Base-by-base conservation (phyloP, 495 filamentous ascomycete species). In the Trichoderma orchidacearum region DNA sequence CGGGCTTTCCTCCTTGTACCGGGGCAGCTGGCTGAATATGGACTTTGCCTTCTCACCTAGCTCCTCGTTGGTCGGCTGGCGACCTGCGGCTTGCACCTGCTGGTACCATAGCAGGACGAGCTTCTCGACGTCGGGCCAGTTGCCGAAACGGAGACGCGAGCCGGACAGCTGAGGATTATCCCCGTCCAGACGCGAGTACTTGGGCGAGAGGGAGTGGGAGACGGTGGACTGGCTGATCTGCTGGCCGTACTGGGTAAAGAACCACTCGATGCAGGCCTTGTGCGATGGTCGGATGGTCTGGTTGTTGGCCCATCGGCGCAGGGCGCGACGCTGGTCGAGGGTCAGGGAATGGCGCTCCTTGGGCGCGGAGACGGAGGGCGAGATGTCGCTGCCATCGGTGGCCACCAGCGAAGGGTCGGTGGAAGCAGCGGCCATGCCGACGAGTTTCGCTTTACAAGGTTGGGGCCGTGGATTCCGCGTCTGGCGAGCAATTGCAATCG, bases 61-160 rank as follows among this genome's bases (percentile, higher is more conserved):
- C 59, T 78, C 75, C 32, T 78, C 75, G 58, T 78, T 78, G 50
- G 72, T 72, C 6, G 75, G 75, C 51, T 73, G 69, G 55, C 74
- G 71, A 57, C 75, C 75, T 3, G 60, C 66, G 30, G 63, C 63
- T 31, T 72, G 66, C 32, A 71, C 68, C 55, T 73, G 69, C 58
- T 74, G 67, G 62, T 76, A 72, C 75, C 75, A 78, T 5, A 76
- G 66, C 32, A 78, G 66, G 28, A 78, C 75, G 6, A 78, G 71
- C 66, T 75, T 76, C 69, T 78, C 75, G 54, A 78, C 75, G 58
- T 78, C 75, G 56, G 75, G 75, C 75, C 75, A 78, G 62, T 78
- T 78, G 41, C 75, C 75, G 54, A 76, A 75, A 59, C 75, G 75
- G 53, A 78, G 68, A 50, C 75, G 73, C 53, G 72, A 75, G 48